Conservation (phyloP, 176 grass and related monocot species). For the maize (Zea mays) region DNA sequence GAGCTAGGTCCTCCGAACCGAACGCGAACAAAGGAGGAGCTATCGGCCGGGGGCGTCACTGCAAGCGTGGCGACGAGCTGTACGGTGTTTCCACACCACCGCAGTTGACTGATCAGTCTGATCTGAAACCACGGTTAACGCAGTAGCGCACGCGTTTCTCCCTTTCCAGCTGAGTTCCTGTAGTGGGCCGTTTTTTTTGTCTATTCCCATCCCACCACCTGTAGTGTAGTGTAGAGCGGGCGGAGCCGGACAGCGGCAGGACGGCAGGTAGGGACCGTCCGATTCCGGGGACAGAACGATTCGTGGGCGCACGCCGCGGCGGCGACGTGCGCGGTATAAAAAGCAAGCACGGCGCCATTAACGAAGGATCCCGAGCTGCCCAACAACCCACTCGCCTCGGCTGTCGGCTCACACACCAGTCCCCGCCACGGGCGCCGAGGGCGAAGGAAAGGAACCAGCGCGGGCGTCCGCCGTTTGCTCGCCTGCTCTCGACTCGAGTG, state of each 20-base stretch:
- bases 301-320: not conserved
- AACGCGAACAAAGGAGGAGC: no score
- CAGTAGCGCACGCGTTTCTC: not conserved
- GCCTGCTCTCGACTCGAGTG: not conserved
- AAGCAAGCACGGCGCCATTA: no score
- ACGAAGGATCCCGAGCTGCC: not conserved
- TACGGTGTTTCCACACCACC: not conserved
- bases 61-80: not conserved
- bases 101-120: constrained; percentile 29
- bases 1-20: no score
- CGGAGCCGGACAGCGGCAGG: not conserved
- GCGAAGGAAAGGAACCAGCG: no score
- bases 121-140: not conserved
- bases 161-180: not conserved
- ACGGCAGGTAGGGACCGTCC: not conserved
- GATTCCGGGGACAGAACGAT: not conserved
- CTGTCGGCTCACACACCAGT: no score
- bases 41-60: not conserved
- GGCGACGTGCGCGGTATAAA: constrained; percentile 7
- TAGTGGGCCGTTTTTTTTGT: not conserved
- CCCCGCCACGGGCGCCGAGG: no score
- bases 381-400: no score
- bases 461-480: no score
- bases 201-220: constrained; percentile 1
- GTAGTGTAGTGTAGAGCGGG: not conserved